Evolutionary conservation across 768 basidiomycete species (phyloP).

Genomic region (Lentinula aciculospora): DNA sequence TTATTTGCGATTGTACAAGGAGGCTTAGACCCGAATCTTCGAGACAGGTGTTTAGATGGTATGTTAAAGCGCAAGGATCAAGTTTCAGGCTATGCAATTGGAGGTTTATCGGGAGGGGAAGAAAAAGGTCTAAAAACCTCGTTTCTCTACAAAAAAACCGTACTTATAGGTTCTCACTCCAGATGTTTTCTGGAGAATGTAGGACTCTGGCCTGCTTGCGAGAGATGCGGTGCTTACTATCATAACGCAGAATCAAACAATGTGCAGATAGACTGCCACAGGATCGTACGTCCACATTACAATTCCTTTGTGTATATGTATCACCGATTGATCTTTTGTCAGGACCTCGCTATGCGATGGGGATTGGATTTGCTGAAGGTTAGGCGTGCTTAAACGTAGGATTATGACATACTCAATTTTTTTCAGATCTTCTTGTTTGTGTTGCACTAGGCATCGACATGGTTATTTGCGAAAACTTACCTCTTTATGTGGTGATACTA

Average conservation of each 20-base stretch:
- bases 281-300: slow-evolving; percentile 52
- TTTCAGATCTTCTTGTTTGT: slow-evolving; percentile 78
- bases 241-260: slow-evolving; percentile 58
- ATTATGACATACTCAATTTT: background rate
- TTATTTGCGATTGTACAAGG: slow-evolving; percentile 93
- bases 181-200: slow-evolving; percentile 89
- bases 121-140: slow-evolving; percentile 60
- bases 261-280: slow-evolving; percentile 74
- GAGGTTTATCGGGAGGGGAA: slow-evolving; percentile 87
- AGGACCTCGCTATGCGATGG: slow-evolving; percentile 90
- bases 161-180: background rate
- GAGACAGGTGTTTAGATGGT: slow-evolving; percentile 72
- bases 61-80: slow-evolving; percentile 72
- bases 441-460: slow-evolving; percentile 91
- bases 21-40: slow-evolving; percentile 65
- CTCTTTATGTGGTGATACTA: background rate
- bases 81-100: slow-evolving; percentile 91
- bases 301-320: background rate
- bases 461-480: slow-evolving; percentile 35
- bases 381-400: slow-evolving; percentile 1
- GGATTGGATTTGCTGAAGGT: slow-evolving; percentile 91
- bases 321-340: background rate
- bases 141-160: too few relatives aligned
- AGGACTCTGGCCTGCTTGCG: slow-evolving; percentile 17
- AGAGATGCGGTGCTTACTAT: background rate